Conservation (phyloP, 1,284 basidiomycete genomes). For the Retiboletus fuscus region DNA sequence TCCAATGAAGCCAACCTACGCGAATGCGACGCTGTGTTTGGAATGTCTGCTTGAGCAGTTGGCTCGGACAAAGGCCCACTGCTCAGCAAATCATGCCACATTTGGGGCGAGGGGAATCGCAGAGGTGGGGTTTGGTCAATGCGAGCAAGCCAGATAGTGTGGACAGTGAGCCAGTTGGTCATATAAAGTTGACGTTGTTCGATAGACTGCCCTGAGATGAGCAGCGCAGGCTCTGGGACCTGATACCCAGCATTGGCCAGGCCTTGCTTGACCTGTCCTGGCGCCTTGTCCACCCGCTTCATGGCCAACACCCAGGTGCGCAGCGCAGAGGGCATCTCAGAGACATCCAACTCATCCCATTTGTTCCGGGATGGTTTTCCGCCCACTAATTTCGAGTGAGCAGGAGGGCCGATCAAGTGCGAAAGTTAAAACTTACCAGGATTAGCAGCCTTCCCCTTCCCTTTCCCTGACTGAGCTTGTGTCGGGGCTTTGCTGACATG, state of each 20-base stretch:
- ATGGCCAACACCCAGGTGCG: background rate
- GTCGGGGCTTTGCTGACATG: no score
- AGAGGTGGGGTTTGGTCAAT: no score
- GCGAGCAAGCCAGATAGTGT: no score
- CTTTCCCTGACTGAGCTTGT: no score
- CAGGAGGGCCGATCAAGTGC: no score
- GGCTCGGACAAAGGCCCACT: background rate
- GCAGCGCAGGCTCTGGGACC: background rate
- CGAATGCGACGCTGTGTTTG: background rate
- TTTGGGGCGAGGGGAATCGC: no score
- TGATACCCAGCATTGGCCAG: background rate
- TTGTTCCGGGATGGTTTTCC: background rate
- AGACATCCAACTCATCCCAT: background rate
- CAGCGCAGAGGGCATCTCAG: no score
- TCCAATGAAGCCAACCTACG: background rate
- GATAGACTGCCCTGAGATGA: no score
- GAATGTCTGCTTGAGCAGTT: no score
- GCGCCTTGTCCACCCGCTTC: background rate
- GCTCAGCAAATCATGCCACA: conserved; percentile 2
- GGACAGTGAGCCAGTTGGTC: no score
- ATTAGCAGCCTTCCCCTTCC: no score
- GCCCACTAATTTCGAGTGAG: background rate
- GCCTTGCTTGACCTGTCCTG: background rate
- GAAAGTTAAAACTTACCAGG: background rate
- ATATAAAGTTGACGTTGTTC: no score